These are phyloP conservation scores for Aspergillus sp. DNA, from an alignment of 2,329 filamentous ascomycete genomes.

Conservation along the genomic window DNA sequence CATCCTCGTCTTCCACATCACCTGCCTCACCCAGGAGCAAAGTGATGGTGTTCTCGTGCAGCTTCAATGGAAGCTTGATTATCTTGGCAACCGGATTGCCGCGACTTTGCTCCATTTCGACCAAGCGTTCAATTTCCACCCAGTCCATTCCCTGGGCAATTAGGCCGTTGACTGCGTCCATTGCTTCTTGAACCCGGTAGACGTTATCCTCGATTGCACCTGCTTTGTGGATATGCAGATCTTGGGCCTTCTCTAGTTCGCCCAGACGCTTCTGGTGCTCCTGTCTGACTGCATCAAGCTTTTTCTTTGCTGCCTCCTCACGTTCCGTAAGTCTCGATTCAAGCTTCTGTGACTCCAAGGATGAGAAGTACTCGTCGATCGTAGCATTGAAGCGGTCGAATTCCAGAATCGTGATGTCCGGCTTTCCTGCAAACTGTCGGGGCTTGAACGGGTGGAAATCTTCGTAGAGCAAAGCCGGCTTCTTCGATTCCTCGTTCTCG, in stretches of 20 bases:
- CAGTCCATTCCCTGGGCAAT: conserved; percentile 95
- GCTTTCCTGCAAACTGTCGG: conserved; percentile 65
- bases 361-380: conserved; percentile 95
- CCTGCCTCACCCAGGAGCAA: conserved; percentile 67
- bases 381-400: conserved; percentile 86
- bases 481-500: conserved; percentile 25
- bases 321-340: conserved; percentile 76
- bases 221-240: conserved; percentile 79
- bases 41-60: conserved; percentile 84
- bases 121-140: conserved; percentile 80
- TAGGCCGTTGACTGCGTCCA: conserved; percentile 86
- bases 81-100: conserved; percentile 79
- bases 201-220: conserved; percentile 85
- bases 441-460: conserved; percentile 94
- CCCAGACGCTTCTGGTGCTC: conserved; percentile 83
- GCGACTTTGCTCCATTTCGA: conserved; percentile 76
- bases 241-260: conserved; percentile 72
- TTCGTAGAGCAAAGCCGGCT: conserved; percentile 63
- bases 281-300: conserved; percentile 72
- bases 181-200: conserved; percentile 85
- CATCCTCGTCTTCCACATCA: conserved; percentile 57
- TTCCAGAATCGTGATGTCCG: conserved; percentile 61
- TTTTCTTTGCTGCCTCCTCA: conserved; percentile 72
- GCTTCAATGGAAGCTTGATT: conserved; percentile 78
- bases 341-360: conserved; percentile 85